phyloP scores from a whole-genome alignment of 2,329 filamentous ascomycete species.

The Ophiostoma ulmi region DNA sequence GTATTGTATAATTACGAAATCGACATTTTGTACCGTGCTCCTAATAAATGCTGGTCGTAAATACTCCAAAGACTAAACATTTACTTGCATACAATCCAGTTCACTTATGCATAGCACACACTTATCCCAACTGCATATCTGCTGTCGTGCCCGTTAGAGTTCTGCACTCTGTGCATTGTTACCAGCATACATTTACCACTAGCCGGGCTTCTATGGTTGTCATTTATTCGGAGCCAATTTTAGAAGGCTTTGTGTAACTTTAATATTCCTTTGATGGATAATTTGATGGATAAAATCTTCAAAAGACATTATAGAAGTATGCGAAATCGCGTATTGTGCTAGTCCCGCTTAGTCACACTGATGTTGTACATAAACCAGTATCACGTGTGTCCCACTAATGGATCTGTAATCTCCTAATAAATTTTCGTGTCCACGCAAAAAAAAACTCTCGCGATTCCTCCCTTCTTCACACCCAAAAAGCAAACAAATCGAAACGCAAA shows the following conservation, averaged over 20 bases:
- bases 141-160: neutral
- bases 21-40: no score
- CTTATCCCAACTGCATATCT: no score
- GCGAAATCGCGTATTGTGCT: neutral
- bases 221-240: neutral
- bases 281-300: no score
- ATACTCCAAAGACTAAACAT: no score
- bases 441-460: neutral
- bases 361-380: neutral
- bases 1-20: no score
- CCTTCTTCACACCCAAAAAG: neutral
- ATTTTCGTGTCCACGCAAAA: neutral
- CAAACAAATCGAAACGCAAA: neutral
- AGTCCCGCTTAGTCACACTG: neutral
- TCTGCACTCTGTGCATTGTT: neutral
- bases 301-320: neutral
- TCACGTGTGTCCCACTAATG: neutral
- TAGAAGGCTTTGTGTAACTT: no score
- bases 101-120: no score
- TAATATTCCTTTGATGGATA: no score
- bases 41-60: no score
- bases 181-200: neutral
- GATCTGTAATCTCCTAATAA: neutral
- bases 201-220: neutral
- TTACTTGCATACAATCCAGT: no score